Percentiles rank a stretch among this genome's conserved stretches.
Conservation (phyloP, 768 basidiomycete genomes). For the Nidularia sp. region DNA sequence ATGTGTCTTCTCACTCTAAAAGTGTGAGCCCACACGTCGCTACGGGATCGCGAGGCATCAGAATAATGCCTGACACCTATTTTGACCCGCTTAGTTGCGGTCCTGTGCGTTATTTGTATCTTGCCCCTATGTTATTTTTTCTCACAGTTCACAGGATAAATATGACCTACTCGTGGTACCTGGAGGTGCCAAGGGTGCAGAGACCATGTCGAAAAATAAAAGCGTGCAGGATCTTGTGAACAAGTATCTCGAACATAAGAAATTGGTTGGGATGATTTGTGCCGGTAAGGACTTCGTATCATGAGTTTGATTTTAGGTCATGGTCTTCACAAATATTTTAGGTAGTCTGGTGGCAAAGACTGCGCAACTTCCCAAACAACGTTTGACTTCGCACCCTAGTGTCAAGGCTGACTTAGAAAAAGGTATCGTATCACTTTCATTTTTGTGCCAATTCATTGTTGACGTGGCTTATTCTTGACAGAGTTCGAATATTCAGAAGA, state of each 20-base stretch:
- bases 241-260: constrained; percentile 47
- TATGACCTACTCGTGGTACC: constrained; percentile 74
- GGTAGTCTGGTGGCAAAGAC: constrained; percentile 70
- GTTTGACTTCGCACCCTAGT: constrained; percentile 76
- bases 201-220: constrained; percentile 57
- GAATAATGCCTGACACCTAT: constrained; percentile 62
- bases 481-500: constrained; percentile 75
- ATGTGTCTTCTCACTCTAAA: constrained; percentile 17
- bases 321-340: constrained; percentile 15
- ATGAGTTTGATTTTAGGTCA: background rate
- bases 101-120: constrained; percentile 33
- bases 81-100: constrained; percentile 41
- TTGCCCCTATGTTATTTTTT: background rate
- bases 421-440: constrained; percentile 25
- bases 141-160: constrained; percentile 37
- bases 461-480: constrained; percentile 14
- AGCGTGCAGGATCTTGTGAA: constrained; percentile 62
- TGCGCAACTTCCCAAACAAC: constrained; percentile 55
- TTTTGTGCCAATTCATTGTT: constrained; percentile 1
- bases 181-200: constrained; percentile 75
- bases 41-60: constrained; percentile 69
- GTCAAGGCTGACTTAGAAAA: constrained; percentile 57
- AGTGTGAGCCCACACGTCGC: constrained; percentile 41
- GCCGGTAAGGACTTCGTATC: constrained; percentile 46
- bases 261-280: constrained; percentile 80